Base-by-base conservation (phyloP, 192 early-diverging fungal genomes). In the Thamnidium elegans region DNA sequence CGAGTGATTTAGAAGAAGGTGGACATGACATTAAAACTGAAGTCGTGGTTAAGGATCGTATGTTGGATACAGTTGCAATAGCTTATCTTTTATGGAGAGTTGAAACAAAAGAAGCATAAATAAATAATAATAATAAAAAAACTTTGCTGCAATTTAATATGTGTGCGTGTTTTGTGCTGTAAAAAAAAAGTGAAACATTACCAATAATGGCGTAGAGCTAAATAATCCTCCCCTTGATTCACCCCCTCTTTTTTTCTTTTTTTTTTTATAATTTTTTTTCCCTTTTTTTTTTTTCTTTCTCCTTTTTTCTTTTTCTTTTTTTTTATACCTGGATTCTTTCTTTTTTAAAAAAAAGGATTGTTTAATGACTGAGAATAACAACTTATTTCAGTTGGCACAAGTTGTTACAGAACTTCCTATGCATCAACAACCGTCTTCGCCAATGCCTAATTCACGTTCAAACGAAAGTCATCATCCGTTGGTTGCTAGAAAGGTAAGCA, bases 21-120 rank as follows among this genome's bases (percentile, higher is more conserved):
- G 26, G 21, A 21, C 68, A 71, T 32, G 73, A 75, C 13, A 52
- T 78, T 10, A 68, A 71, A 4, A 71, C 63, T 21, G 75, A 73
- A 50, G 80, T 81, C 9, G 63, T 81, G n/a, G 75, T 81, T 43
- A 81, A 76, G 68, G 78, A 82, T 34, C 69, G 71, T 7, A 67
- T 72, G 19, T 69, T 82, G 43, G 80, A 82, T 51, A 77, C 78
- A 4, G 77, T 82, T 9, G 80, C 78, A 20, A 66, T 75, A 14
- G 74, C 76, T 20, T 70, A 76, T 15, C 58, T 82, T 14, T 69
- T 70, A 54, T 82, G 80, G 80, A 67, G 34, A 50, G 63, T 79
- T 14, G 73, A 82, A 50, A 65, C 69, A 45, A 79, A 71, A 32
- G 68, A 73, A 23, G 5, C 15, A 1, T 63, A 63, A 36, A 26